Base-by-base conservation (phyloP, 1,284 basidiomycete species). In the Ceratobasidium sp. region DNA sequence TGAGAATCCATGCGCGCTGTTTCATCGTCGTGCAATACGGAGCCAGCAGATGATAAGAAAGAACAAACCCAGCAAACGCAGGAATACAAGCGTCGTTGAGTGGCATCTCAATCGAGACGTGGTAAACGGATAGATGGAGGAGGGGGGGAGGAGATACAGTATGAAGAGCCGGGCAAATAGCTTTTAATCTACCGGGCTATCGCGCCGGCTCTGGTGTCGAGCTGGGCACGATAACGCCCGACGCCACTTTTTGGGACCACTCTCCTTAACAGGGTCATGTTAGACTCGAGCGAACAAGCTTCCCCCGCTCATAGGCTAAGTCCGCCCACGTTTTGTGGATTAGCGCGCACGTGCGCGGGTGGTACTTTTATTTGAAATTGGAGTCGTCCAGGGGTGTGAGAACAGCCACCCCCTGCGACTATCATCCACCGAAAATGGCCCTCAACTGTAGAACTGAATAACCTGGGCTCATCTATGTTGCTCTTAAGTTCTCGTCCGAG, bases 1-100 rank as follows among this genome's bases (percentile, higher is more conserved):
- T 89, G 48, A 91, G 84, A 65, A 91, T 82, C 87, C 91, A 92
- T 62, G 90, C 85, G 23, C 84, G 83, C 80, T 89, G 86, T 80
- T 88, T 89, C 61, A 83, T 70, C 1, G 84, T 84, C 3, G 83
- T 67, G 81, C 86, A 88, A 42, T 57, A 74, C 0, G 84, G 82
- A 0, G 85, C 82, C 28, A 87, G 79, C n/a, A 84, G 0, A 65
- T 83, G 78, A 83, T 88, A 90, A 1, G 82, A 57, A 28, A 70
- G 23, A 57, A 81, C 71, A 78, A 88, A 82, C 71, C 61, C 61
- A 9, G 20, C 61, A 20, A 64, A 42, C 38, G 61, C 38, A 23
- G 61, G 61, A 44, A 44, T 9, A 20, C 61, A 64, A 15, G 61
- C 13, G 20, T 64, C 40, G 61, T 64, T 64, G 9, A 64, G 61